These are phyloP conservation scores for Acanthochlamys bracteata DNA, from an alignment of 106 monocot species.

Conservation along the genomic window DNA sequence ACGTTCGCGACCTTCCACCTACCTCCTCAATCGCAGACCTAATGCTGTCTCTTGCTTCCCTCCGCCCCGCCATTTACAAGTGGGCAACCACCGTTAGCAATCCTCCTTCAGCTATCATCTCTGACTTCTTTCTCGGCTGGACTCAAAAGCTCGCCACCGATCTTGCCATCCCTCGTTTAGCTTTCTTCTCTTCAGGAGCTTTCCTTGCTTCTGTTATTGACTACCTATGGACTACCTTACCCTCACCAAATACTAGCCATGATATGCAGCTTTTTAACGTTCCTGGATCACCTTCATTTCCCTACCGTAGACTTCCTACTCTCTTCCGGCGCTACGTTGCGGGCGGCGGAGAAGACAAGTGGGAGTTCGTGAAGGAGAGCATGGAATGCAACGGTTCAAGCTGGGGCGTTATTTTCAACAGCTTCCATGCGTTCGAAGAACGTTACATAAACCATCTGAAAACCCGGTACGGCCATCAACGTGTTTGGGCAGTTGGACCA, in stretches of 20 bases:
- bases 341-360: conserved; percentile 13
- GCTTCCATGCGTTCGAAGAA: conserved; percentile 32
- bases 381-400: conserved; percentile 23
- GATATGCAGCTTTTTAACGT: neutral
- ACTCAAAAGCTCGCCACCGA: conserved; percentile 26
- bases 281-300: conserved; percentile 16
- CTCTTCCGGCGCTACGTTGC: conserved; percentile 33
- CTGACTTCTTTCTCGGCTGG: conserved; percentile 60
- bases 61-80: conserved; percentile 32
- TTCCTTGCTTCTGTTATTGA: conserved; percentile 16
- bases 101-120: conserved; percentile 24
- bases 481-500: conserved; percentile 62
- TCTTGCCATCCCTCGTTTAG: conserved; percentile 30
- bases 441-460: conserved; percentile 23
- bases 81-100: conserved; percentile 32
- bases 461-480: conserved; percentile 16
- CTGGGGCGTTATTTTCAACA: conserved; percentile 47
- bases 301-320: conserved; percentile 22
- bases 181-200: conserved; percentile 27
- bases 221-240: conserved; percentile 20
- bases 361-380: conserved; percentile 28
- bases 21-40: conserved; percentile 12
- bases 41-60: conserved; percentile 25
- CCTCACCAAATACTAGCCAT: neutral
- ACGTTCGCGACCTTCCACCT: conserved; percentile 20